These are phyloP conservation scores for Bauhinia variegata DNA, from an alignment of 306 rosid species.

Conservation along the genomic window DNA sequence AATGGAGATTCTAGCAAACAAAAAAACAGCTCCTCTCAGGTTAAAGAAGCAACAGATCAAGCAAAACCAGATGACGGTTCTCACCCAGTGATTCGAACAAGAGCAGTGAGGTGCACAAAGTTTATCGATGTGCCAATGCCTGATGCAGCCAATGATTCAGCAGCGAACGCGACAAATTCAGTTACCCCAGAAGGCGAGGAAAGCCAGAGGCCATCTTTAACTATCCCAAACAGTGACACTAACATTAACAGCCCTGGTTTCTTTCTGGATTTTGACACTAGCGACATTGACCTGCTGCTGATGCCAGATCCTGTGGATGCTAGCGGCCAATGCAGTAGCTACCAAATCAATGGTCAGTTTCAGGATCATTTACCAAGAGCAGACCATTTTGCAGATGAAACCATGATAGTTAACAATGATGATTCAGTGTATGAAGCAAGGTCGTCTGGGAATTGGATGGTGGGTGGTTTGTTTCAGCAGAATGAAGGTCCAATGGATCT, in stretches of 20 bases:
- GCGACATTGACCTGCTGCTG: not conserved
- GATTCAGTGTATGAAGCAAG: not conserved
- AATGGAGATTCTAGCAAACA: not conserved
- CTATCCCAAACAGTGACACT: not conserved
- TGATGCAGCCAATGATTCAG: not conserved
- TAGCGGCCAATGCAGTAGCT: not conserved
- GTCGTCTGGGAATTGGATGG: conserved; percentile 11
- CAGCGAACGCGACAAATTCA: not conserved
- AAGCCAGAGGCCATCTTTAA: not conserved
- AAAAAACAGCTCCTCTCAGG: not conserved
- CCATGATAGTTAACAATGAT: too few species aligned
- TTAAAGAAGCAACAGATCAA: too few species aligned
- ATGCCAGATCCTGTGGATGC: not conserved
- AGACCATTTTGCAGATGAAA: not conserved
- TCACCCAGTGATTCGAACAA: conserved; percentile 1
- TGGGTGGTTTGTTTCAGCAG: not conserved
- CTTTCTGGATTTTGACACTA: not conserved
- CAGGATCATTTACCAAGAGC: too few species aligned
- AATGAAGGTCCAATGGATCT: not conserved
- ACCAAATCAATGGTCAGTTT: not conserved
- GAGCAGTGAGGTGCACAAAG: conserved; percentile 2
- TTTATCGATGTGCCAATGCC: not conserved
- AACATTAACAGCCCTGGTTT: not conserved
- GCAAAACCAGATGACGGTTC: not conserved
- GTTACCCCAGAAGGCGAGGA: not conserved